phyloP scores from a whole-genome alignment of 495 filamentous ascomycete genomes.

The Lineolata rhizophorae region DNA sequence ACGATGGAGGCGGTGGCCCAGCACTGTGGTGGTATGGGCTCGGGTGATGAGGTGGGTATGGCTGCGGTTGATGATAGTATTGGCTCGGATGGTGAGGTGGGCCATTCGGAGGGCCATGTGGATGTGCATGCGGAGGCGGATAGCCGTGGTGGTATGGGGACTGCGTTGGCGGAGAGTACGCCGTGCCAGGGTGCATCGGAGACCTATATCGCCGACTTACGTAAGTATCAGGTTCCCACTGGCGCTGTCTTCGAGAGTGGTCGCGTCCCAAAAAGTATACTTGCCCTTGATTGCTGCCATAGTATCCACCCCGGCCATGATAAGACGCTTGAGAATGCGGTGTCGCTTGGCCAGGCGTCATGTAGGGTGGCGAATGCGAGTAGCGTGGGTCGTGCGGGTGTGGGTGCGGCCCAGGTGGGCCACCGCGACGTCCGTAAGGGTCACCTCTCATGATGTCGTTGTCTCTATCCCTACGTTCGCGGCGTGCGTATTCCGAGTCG shows the following conservation, averaged over 20 bases:
- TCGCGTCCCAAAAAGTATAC: no score
- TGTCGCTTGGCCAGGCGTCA: conserved; percentile 10
- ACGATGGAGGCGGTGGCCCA: conserved; percentile 27
- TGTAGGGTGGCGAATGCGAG: conserved; percentile 14
- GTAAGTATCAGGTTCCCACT: no score
- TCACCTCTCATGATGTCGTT: no score
- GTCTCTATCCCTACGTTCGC: no score
- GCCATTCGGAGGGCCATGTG: conserved; percentile 23
- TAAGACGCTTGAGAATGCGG: conserved; percentile 43
- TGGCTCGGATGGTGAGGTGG: conserved; percentile 25
- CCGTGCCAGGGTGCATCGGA: no score
- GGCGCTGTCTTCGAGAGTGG: no score
- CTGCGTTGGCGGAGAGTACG: conserved; percentile 22
- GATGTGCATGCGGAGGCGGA: no score
- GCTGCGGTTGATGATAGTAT: conserved; percentile 29
- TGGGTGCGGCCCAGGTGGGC: no score
- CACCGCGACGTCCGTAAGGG: no score
- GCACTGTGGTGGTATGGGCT: conserved; percentile 35
- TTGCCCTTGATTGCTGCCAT: conserved; percentile 39
- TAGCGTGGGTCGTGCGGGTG: conserved; percentile 2
- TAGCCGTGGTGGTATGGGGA: conserved; percentile 31
- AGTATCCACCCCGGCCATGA: conserved; percentile 31
- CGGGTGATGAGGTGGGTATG: no score
- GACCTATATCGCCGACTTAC: no score
- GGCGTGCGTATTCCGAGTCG: no score